These are phyloP conservation scores for Pulveroboletus sp. DNA, from an alignment of 768 basidiomycete genomes.

Conservation along the genomic window DNA sequence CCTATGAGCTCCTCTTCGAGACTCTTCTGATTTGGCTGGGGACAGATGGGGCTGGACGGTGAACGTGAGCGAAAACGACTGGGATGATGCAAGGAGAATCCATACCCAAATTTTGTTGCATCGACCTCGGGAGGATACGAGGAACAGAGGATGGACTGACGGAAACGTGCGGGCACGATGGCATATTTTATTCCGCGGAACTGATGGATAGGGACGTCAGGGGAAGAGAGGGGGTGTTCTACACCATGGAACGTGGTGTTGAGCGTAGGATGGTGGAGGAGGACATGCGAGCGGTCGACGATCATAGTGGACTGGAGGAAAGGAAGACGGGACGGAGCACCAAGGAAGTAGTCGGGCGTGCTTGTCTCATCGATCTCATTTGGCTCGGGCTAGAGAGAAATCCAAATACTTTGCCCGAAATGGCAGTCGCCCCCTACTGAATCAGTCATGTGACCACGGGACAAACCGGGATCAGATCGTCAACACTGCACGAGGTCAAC, in stretches of 20 bases:
- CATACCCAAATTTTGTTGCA: constrained; percentile 64
- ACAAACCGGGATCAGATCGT: constrained; percentile 2
- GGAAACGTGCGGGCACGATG: constrained; percentile 65
- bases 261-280: constrained; percentile 50
- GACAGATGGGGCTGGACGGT: constrained; percentile 62
- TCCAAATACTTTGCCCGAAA: constrained; percentile 16
- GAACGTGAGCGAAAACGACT: constrained; percentile 2
- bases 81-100: constrained; percentile 5
- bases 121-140: constrained; percentile 56
- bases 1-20: constrained; percentile 62
- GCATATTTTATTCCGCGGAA: constrained; percentile 80
- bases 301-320: constrained; percentile 22
- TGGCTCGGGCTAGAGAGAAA: constrained; percentile 17
- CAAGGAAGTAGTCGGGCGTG: too few species aligned
- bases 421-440: constrained; percentile 10
- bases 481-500: too few species aligned
- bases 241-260: constrained; percentile 63
- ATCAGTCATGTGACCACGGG: constrained; percentile 26
- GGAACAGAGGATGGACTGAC: constrained; percentile 61
- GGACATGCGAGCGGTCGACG: constrained; percentile 21
- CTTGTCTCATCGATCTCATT: constrained; percentile 23
- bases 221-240: constrained; percentile 55
- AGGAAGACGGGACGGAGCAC: background rate
- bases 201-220: constrained; percentile 56
- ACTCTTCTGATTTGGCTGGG: constrained; percentile 48